Conservation (phyloP, 805 yeast genomes). For the Pichia heedii region DNA sequence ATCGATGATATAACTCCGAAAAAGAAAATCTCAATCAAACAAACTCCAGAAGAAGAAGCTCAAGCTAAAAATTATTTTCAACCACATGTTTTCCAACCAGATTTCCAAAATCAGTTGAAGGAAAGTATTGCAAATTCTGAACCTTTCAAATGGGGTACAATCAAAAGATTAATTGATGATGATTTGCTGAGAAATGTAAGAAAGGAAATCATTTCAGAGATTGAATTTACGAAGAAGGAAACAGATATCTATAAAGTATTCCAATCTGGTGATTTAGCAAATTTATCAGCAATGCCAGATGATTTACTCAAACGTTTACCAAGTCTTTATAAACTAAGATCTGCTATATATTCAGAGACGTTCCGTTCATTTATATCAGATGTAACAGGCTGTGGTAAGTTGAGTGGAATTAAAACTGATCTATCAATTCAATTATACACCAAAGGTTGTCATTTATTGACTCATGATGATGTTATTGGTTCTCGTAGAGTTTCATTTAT, state of each 20-base stretch:
- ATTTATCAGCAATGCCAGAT: conserved; percentile 75
- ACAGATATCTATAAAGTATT: conserved; percentile 92
- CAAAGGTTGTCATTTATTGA: conserved; percentile 85
- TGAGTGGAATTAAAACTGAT: conserved; percentile 87
- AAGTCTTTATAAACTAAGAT: conserved; percentile 65
- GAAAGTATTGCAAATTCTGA: conserved; percentile 42
- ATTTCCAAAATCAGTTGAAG: conserved; percentile 33
- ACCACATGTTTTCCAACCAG: conserved; percentile 26
- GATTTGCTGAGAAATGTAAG: conserved; percentile 70
- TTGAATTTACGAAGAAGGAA: conserved; percentile 90
- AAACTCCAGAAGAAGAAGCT: conserved; percentile 27
- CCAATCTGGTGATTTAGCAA: conserved; percentile 89
- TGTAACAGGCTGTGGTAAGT: conserved; percentile 79
- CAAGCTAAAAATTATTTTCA: conserved; percentile 26
- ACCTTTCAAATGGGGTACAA: conserved; percentile 90
- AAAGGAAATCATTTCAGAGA: conserved; percentile 69
- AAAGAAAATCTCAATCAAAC: conserved; percentile 21
- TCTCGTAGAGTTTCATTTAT: conserved; percentile 90
- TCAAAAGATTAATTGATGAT: conserved; percentile 65
- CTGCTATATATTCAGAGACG: conserved; percentile 78
- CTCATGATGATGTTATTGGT: conserved; percentile 98
- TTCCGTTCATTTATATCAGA: conserved; percentile 71
- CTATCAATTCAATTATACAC: conserved; percentile 87
- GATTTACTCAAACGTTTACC: conserved; percentile 68
- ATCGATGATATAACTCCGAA: not conserved